phyloP scores from a whole-genome alignment of 768 basidiomycete species.

The Hygrophorus pudorinus region DNA sequence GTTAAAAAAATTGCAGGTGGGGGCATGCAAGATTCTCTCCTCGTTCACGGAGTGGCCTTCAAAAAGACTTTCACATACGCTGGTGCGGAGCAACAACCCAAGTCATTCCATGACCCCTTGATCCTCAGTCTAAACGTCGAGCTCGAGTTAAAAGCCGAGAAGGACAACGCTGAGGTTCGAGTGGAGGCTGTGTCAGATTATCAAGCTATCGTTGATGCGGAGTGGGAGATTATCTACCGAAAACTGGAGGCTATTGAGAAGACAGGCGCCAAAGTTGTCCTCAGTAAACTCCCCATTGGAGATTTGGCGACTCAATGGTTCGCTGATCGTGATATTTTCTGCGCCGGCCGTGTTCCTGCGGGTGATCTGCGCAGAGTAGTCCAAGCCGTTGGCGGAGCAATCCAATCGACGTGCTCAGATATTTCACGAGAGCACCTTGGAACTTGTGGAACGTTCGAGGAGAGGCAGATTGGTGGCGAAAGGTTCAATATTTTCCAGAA shows the following conservation, averaged over 20 bases:
- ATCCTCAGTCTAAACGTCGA: slow-evolving; percentile 95
- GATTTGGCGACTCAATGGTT: slow-evolving; percentile 99
- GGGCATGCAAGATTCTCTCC: slow-evolving; percentile 90
- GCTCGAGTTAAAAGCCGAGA: slow-evolving; percentile 96
- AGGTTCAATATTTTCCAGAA: slow-evolving; percentile 92
- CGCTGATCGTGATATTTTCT: slow-evolving; percentile 97
- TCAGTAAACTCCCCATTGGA: slow-evolving; percentile 97
- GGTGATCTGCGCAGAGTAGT: slow-evolving; percentile 90
- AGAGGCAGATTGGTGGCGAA: slow-evolving; percentile 94
- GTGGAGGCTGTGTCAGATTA: slow-evolving; percentile 97
- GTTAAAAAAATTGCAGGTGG: slow-evolving; percentile 98
- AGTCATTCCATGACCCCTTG: slow-evolving; percentile 80
- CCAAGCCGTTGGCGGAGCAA: slow-evolving; percentile 88
- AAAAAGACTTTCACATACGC: slow-evolving; percentile 99
- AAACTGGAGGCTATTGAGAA: slow-evolving; percentile 94
- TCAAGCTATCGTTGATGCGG: slow-evolving; percentile 98
- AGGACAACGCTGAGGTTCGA: slow-evolving; percentile 97
- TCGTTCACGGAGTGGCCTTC: slow-evolving; percentile 90
- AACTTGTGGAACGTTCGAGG: slow-evolving; percentile 87
- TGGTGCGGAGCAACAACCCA: slow-evolving; percentile 98
- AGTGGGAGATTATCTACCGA: slow-evolving; percentile 99
- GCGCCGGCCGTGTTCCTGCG: slow-evolving; percentile 88
- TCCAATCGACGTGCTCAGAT: slow-evolving; percentile 94
- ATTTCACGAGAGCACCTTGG: slow-evolving; percentile 86
- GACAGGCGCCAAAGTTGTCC: slow-evolving; percentile 93